Conservation (phyloP, 495 filamentous ascomycete genomes). For the Lasiosphaeria hispida region DNA sequence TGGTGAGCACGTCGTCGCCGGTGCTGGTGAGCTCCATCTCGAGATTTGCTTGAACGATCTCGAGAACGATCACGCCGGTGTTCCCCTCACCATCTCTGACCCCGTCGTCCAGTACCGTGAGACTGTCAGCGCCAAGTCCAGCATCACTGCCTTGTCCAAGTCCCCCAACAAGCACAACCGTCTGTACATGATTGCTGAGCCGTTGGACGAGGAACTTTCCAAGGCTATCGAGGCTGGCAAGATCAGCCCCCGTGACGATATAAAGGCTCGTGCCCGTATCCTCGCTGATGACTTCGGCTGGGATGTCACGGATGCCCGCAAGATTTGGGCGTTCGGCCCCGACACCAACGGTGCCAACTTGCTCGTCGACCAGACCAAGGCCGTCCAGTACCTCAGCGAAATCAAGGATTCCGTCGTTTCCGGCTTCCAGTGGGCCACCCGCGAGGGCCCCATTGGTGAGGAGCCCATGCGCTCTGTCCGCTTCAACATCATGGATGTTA, state of each 20-base stretch:
- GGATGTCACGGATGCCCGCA: slow-evolving; percentile 99
- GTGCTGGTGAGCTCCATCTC: slow-evolving; percentile 97
- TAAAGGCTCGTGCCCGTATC: slow-evolving; percentile 97
- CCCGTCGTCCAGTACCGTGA: slow-evolving; percentile 98
- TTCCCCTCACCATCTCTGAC: slow-evolving; percentile 93
- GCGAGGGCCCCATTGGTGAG: slow-evolving; percentile 95
- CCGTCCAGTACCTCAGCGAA: slow-evolving; percentile 99
- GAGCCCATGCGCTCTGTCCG: slow-evolving; percentile 96
- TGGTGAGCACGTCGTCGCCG: slow-evolving; percentile 98
- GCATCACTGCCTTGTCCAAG: slow-evolving; percentile 97
- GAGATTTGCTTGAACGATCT: slow-evolving; percentile 99
- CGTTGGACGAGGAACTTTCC: slow-evolving; percentile 85
- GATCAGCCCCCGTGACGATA: slow-evolving; percentile 94
- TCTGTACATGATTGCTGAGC: slow-evolving; percentile 90
- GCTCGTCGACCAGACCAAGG: slow-evolving; percentile 99
- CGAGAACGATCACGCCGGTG: slow-evolving; percentile 98
- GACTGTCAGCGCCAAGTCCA: slow-evolving; percentile 76
- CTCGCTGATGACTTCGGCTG: slow-evolving; percentile 96
- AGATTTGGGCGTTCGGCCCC: slow-evolving; percentile 99
- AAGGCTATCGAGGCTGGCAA: slow-evolving; percentile 88
- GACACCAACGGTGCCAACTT: slow-evolving; percentile 97
- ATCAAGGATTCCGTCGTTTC: slow-evolving; percentile 99
- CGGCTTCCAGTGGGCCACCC: slow-evolving; percentile 99
- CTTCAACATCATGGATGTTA: slow-evolving; percentile 99
- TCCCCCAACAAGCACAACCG: slow-evolving; percentile 99